Percentiles rank a stretch among this genome's conserved stretches.
Conservation (phyloP, 2,329 filamentous ascomycete species). For the Arthroderma sp. region DNA sequence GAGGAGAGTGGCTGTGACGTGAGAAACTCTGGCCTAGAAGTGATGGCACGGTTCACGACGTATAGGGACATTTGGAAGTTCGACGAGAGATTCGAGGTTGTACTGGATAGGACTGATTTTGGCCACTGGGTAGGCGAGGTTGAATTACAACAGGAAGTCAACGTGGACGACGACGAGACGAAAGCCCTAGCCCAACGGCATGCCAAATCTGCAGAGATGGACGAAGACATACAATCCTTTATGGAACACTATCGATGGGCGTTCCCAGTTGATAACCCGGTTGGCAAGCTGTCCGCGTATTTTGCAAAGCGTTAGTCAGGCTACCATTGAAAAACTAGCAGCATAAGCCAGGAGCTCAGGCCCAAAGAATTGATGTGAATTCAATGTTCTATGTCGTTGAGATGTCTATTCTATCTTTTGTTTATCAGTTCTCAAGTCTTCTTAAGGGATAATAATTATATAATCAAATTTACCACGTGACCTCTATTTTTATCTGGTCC, state of each 20-base stretch:
- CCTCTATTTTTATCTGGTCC: no score
- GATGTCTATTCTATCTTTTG: no score
- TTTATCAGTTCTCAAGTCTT: no score
- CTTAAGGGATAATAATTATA: no score
- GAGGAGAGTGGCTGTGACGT: constrained; percentile 1
- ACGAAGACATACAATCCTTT: constrained; percentile 19
- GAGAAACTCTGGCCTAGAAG: constrained; percentile 13
- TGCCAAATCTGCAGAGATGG: constrained; percentile 7
- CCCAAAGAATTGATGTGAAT: no score
- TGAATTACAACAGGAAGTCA: constrained; percentile 19
- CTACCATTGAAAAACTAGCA: no score
- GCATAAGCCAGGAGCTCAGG: no score
- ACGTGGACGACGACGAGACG: constrained; percentile 9
- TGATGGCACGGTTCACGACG: constrained; percentile 20
- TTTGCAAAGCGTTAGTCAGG: constrained; percentile 11
- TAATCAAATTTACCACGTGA: no score
- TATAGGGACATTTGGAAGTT: constrained; percentile 20
- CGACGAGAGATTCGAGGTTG: constrained; percentile 20
- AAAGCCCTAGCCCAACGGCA: constrained; percentile 4
- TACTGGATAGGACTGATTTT: constrained; percentile 24
- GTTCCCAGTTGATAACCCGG: constrained; percentile 16
- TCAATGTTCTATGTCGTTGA: no score
- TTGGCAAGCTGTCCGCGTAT: constrained; percentile 23
- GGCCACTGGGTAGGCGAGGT: constrained; percentile 24
- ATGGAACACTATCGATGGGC: constrained; percentile 18